Evolutionary conservation across 1,139 yeast genomes (phyloP).

Genomic region (Saccharomyces hybrid): DNA sequence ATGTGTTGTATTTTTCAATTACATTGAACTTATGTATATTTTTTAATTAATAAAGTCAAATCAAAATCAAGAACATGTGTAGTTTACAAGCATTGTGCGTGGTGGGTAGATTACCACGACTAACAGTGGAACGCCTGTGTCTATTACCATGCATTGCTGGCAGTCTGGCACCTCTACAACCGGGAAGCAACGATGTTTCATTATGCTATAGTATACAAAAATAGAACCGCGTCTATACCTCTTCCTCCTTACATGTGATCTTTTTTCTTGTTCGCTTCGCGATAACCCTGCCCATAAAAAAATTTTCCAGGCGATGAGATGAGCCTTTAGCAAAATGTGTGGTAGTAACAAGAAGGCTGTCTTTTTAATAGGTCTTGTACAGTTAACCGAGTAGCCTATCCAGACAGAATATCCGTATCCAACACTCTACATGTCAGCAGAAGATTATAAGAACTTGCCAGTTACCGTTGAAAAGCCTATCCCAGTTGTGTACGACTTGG

Average conservation of each 20-base stretch:
- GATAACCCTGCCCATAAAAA: neutral
- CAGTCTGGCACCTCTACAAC: too few relatives aligned
- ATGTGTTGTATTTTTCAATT: constrained; percentile 1
- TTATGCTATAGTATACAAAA: neutral
- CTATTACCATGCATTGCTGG: too few relatives aligned
- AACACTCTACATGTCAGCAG: constrained; percentile 4
- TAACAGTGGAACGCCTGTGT: too few relatives aligned
- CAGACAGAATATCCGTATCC: neutral
- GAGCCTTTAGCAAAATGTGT: neutral
- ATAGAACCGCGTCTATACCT: neutral
- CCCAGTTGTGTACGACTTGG: constrained; percentile 79
- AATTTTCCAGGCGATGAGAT: neutral
- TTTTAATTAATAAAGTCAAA: constrained; percentile 1
- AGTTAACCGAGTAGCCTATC: neutral
- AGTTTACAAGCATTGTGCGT: neutral
- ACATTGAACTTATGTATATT: neutral
- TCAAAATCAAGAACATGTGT: neutral
- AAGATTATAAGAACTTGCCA: constrained; percentile 37
- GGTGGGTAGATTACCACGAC: neutral
- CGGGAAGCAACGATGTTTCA: too few relatives aligned
- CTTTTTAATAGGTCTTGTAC: neutral
- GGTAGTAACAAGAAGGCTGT: neutral
- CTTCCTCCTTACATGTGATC: neutral
- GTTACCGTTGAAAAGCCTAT: constrained; percentile 84
- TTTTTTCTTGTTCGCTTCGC: neutral